Base-by-base conservation (phyloP, 805 yeast genomes). In the Kockiozyma suomiensis region DNA sequence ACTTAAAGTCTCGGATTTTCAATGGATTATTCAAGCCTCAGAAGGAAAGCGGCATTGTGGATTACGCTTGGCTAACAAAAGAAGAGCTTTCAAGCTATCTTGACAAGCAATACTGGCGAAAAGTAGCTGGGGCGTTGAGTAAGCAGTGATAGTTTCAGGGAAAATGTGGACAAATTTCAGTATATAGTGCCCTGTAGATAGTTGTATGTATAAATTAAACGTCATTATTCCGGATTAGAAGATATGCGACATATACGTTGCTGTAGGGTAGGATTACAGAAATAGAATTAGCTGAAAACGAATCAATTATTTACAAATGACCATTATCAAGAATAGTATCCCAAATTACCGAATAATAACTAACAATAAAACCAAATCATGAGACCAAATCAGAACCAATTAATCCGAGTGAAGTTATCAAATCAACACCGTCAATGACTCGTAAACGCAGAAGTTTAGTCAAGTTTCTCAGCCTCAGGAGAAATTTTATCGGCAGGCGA, bases 1-100 rank as follows among this genome's bases (percentile, higher is more conserved):
- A 88, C 68, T 83, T 94, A 68, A 90, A 90, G 75, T 87, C 96
- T 35, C 97, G 90, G 72, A 90, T 93, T 59, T 76, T 93, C 68
- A 88, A 96, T 12, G 99, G 98, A 48, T 77, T 78, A 62, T 92
- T 92, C 73, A 75, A 75, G 53, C 74, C 81, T 38, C 75, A 77
- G 41, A 72, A 76, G 35, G 71, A 73, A 43, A 69, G 74, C 19
- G 68, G 74, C 10, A 69, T 72, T 38, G 66, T 75, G 50, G 85
- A 86, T 56, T 89, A 76, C 75, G 85, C 85, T 68, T 93, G 99
- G 99, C 79, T 91, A 68, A 82, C 90, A 32, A 88, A 85, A 70
- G 90, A 87, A 50, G 99, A 93, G 75, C 78, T 90, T 56, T 73
- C 77, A 63, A 77, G 79, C 21, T 74, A 76, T 56, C 84, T 88